Evolutionary conservation across 768 basidiomycete genomes (phyloP), one percentile per base, ranked within the genome.

Genomic region (Exsudoporus frostii): DNA sequence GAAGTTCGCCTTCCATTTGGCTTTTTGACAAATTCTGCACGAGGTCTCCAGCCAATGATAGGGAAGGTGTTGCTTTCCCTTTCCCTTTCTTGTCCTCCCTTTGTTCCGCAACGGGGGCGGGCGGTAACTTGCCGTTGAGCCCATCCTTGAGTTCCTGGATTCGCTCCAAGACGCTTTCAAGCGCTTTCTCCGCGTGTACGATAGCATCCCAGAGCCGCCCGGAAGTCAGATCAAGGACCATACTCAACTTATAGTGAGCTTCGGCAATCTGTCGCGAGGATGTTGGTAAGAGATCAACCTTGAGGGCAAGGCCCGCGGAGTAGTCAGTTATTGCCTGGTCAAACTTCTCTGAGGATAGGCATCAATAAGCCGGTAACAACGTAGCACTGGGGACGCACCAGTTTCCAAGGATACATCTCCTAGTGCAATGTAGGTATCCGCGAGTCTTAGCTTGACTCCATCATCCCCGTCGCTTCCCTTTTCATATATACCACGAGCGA

Each of bases 321-420:
- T 93, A 97, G 68, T 98, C 95, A 19, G 79, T 79, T 48, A 94
- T 90, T 0, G 94, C 95, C 71, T 96, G 92, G 58, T 93, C 90
- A 67, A 98, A 97, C 74, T 97, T 97, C 71, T 98, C 95, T 96
- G 71, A 20, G 48, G 19, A 30, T 20, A 32, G 10, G 4, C 11
- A 3, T 51, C 42, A 50, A 27, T 24, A 7, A 45, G 15, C 14
- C 9, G 19, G 36, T n/a, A 4, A 45, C n/a, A 45, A n/a, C 14
- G 24, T 14, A 38, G 39, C 4, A 45, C 14, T 27, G 37, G 3
- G 7, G n/a, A 64, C 84, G 53, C 51, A 94, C 96, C 96, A 32
- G 93, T 96, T 73, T 99, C 97, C 53, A 96, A 74, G 20, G 92
- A 95, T n/a, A 99, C 90, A 66, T 98, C 97, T 1, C 96, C 97